Percentiles rank a stretch among this genome's conserved stretches.
Evolutionary conservation across 2,329 filamentous ascomycete genomes (phyloP).

Genomic region (Tolypocladium ophioglossoides): DNA sequence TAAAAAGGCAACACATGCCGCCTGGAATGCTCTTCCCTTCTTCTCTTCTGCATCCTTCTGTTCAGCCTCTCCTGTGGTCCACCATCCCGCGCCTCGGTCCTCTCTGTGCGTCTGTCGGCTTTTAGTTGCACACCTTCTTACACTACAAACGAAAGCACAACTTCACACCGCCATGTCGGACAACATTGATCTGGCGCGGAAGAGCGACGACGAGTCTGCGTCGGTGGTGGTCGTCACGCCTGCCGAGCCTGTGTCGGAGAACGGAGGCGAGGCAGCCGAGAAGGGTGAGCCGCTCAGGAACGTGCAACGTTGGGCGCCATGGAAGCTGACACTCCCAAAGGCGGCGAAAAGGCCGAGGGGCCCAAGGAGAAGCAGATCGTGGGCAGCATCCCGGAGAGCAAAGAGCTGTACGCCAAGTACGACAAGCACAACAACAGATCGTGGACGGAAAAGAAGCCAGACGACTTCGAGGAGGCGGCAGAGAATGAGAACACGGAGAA

Average conservation of each 20-base stretch:
- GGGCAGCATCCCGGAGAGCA: constrained; percentile 27
- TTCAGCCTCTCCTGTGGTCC: neutral
- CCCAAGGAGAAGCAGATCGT: constrained; percentile 14
- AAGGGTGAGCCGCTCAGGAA: neutral
- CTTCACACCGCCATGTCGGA: neutral
- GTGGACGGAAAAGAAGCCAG: constrained; percentile 45
- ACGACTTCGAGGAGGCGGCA: constrained; percentile 42
- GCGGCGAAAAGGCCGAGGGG: neutral
- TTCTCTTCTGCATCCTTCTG: neutral
- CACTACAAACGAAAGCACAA: neutral
- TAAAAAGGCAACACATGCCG: neutral
- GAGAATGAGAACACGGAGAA: constrained; percentile 52
- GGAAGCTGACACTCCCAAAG: neutral
- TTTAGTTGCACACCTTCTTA: too few species aligned
- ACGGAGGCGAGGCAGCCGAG: neutral
- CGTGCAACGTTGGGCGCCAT: neutral
- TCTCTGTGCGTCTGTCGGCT: neutral
- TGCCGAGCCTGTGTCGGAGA: neutral
- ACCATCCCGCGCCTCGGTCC: neutral
- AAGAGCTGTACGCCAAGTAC: constrained; percentile 31
- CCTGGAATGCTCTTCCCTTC: neutral
- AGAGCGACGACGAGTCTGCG: constrained; percentile 1
- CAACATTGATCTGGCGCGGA: neutral
- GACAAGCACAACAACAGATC: constrained; percentile 39
- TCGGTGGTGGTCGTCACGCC: constrained; percentile 4